phyloP scores from a whole-genome alignment of 106 monocot species.

The Acorus calamus region DNA sequence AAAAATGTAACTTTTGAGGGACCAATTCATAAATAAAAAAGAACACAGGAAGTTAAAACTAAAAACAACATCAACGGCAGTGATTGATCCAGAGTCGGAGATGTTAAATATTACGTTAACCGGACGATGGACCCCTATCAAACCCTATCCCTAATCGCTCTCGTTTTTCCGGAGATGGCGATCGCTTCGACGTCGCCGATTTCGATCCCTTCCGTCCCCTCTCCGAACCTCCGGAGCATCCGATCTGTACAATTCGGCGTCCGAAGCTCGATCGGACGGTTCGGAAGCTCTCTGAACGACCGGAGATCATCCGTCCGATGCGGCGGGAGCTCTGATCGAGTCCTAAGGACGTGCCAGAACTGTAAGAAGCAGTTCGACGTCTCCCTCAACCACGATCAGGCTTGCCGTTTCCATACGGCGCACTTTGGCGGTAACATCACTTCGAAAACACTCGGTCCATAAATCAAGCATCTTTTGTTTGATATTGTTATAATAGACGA shows the following conservation, averaged over 20 bases:
- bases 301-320: conserved; percentile 4
- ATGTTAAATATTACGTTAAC: too few relatives aligned
- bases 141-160: too few relatives aligned
- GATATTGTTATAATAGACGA: too few relatives aligned
- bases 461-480: too few relatives aligned
- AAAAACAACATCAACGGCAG: too few relatives aligned
- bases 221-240: background rate
- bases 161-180: background rate
- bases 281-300: background rate
- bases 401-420: conserved; percentile 78
- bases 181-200: background rate
- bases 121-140: too few relatives aligned
- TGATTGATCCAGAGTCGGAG: too few relatives aligned
- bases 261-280: background rate
- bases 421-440: conserved; percentile 64
- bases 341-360: conserved; percentile 69
- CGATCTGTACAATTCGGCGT: background rate
- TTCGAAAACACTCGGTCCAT: too few relatives aligned
- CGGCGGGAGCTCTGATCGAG: conserved; percentile 1
- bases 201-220: background rate
- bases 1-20: too few relatives aligned
- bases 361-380: conserved; percentile 78
- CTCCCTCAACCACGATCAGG: conserved; percentile 45
- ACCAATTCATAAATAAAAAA: too few relatives aligned
- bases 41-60: too few relatives aligned